A percentile compares a stretch with the other conserved stretches of the same genome.
These are phyloP conservation scores for Haematococcus sp. DNA, from an alignment of 139 green algal genomes.

Conservation along the genomic window DNA sequence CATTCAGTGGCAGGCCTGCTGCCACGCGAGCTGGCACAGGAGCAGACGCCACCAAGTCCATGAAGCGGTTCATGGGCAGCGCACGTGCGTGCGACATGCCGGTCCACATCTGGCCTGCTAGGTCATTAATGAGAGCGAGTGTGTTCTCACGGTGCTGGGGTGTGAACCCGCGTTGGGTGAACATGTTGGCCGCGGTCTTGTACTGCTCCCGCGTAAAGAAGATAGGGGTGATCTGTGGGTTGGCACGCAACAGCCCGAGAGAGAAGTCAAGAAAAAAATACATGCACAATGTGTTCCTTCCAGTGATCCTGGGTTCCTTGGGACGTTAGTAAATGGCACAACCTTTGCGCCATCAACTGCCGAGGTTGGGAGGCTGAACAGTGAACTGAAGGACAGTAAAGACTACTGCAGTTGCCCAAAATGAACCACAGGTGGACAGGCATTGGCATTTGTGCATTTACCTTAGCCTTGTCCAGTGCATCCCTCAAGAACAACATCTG, in stretches of 20 bases:
- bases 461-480: slow-evolving; percentile 38
- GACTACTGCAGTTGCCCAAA: too few relatives aligned
- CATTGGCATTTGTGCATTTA: slow-evolving; percentile 22
- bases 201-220: slow-evolving; percentile 58
- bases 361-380: too few relatives aligned
- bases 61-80: neutral
- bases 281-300: too few relatives aligned
- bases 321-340: too few relatives aligned
- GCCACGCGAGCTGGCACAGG: neutral
- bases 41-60: neutral
- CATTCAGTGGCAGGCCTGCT: too few relatives aligned
- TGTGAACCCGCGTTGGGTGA: slow-evolving; percentile 24
- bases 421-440: neutral
- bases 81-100: slow-evolving; percentile 17
- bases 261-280: neutral
- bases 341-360: too few relatives aligned
- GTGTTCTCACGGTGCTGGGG: slow-evolving; percentile 9
- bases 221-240: slow-evolving; percentile 12
- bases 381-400: too few relatives aligned
- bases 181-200: slow-evolving; percentile 46
- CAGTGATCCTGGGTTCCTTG: too few relatives aligned
- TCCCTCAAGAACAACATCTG: slow-evolving; percentile 8
- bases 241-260: too few relatives aligned
- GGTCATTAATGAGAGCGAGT: neutral
- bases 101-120: slow-evolving; percentile 27